Base-by-base conservation (phyloP, 2,329 filamentous ascomycete genomes). In the Fusarium equiseti region DNA sequence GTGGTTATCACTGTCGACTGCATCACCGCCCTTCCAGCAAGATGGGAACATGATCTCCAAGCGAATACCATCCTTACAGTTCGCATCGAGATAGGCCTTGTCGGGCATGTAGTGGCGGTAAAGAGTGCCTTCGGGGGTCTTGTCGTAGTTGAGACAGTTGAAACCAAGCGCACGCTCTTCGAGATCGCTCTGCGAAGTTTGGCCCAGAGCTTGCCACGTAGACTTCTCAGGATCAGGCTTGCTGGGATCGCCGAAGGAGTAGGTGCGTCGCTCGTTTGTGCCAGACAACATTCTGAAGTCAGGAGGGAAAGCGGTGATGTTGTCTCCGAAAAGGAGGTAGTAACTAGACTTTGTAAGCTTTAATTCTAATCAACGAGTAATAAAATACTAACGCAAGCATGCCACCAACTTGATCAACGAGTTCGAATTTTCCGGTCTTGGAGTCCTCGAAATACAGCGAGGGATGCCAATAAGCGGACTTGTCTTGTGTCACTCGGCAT, bases 401-500 rank as follows among this genome's bases (percentile, higher is more conserved):
- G 69, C 94, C 93, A 67, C 94, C 93, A 53, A 91, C 87, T 78
- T 96, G 90, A 2, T 86, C 81, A 48, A 97, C 92, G 60, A 92
- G 79, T 74, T 92, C 87, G 53, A 89, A 89, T 59, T 89, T 83
- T 61, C 91, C 88, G 72, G 92, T 91, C 15, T 81, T 76, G 8
- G 77, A 77, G 75, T 94, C 88, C 77, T 90, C 81, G 80, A 97
- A 97, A 83, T 95, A 95, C 69, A 97, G 77, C 4, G 88, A 82
- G 1, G 94, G 94, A 55, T 90, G 89, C 93, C 94, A 97, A 83
- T 97, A 97, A 32, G 89, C 90, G n/a, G 93, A 97, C 82, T 90
- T 91, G 81, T 97, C 94, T 81, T 95, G 86, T 40, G 84, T 89
- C 44, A 97, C 91, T 59, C 87, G 88, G 78, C 94, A 97, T 13